Percentiles rank a stretch among this genome's conserved stretches.
Evolutionary conservation across 805 yeast genomes (phyloP).

Genomic region (Danielozyma ontarioensis): DNA sequence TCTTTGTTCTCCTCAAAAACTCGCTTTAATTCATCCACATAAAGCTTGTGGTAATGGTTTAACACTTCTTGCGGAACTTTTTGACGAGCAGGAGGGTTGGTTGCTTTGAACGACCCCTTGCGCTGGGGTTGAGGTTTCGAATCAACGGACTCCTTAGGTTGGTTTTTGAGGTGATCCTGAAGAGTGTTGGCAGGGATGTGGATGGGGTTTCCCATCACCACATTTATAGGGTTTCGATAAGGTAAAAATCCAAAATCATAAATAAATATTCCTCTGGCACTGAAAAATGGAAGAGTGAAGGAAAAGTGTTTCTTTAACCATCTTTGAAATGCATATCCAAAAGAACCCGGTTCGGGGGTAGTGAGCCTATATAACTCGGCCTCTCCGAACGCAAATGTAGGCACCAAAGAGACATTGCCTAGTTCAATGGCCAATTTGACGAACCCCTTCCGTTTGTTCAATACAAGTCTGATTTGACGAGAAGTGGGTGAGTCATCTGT

Average conservation of each 20-base stretch:
- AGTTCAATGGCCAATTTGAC: slow-evolving; percentile 77
- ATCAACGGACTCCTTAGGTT: no score
- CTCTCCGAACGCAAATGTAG: slow-evolving; percentile 89
- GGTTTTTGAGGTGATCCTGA: slow-evolving; percentile 23
- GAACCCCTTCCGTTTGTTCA: slow-evolving; percentile 81
- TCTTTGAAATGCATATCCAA: slow-evolving; percentile 55
- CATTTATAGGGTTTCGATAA: slow-evolving; percentile 69
- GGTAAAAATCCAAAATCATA: slow-evolving; percentile 91
- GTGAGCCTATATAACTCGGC: slow-evolving; percentile 50
- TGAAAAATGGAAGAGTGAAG: slow-evolving; percentile 86
- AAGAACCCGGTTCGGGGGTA: slow-evolving; percentile 34
- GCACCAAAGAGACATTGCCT: slow-evolving; percentile 78
- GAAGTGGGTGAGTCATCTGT: no score
- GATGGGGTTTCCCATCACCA: slow-evolving; percentile 71
- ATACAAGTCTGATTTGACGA: slow-evolving; percentile 63
- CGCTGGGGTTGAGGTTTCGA: slow-evolving; percentile 2
- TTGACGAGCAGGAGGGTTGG: slow-evolving; percentile 14
- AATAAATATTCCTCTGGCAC: slow-evolving; percentile 88
- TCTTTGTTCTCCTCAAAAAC: slow-evolving; percentile 65
- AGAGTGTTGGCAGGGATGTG: slow-evolving; percentile 43
- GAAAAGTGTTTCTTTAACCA: slow-evolving; percentile 70
- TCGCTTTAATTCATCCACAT: slow-evolving; percentile 56
- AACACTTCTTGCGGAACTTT: slow-evolving; percentile 40
- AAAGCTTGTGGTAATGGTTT: slow-evolving; percentile 66
- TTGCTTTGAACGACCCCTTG: no score